Evolutionary conservation across 2,329 filamentous ascomycete genomes (phyloP).

Genomic region (Fusarium redolens): DNA sequence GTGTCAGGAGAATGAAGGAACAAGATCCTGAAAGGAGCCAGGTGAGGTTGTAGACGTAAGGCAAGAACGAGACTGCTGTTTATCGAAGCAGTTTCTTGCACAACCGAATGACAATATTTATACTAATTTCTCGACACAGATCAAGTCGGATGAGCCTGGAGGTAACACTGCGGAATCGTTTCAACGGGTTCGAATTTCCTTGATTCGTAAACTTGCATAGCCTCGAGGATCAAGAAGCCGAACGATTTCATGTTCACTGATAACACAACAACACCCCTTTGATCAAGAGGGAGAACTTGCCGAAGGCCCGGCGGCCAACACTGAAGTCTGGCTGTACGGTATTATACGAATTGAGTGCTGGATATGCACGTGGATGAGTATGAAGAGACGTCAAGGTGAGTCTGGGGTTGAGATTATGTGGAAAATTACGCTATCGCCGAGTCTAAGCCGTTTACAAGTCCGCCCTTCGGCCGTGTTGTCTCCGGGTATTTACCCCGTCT

Average conservation of each 20-base stretch:
- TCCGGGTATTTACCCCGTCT: neutral
- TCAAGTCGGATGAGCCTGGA: slow-evolving; percentile 8
- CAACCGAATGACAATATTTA: neutral
- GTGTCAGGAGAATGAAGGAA: neutral
- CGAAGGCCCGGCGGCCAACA: slow-evolving; percentile 24
- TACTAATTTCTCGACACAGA: neutral
- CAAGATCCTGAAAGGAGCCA: neutral
- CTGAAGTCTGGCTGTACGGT: neutral
- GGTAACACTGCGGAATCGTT: neutral
- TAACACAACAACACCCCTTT: neutral
- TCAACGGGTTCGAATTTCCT: neutral
- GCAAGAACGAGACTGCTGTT: neutral
- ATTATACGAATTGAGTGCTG: neutral
- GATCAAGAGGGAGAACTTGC: neutral
- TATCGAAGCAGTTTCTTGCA: neutral
- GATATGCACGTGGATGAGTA: neutral
- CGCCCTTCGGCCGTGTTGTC: slow-evolving; percentile 9
- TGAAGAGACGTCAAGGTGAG: neutral
- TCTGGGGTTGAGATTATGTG: neutral
- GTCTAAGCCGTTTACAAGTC: slow-evolving; percentile 24
- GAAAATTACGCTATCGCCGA: slow-evolving; percentile 27
- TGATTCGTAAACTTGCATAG: slow-evolving; percentile 16
- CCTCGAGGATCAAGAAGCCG: slow-evolving; percentile 2
- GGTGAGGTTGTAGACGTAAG: neutral
- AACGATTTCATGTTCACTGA: slow-evolving; percentile 25